Base-by-base conservation (phyloP, 768 basidiomycete species). In the Amanita brunnescens region DNA sequence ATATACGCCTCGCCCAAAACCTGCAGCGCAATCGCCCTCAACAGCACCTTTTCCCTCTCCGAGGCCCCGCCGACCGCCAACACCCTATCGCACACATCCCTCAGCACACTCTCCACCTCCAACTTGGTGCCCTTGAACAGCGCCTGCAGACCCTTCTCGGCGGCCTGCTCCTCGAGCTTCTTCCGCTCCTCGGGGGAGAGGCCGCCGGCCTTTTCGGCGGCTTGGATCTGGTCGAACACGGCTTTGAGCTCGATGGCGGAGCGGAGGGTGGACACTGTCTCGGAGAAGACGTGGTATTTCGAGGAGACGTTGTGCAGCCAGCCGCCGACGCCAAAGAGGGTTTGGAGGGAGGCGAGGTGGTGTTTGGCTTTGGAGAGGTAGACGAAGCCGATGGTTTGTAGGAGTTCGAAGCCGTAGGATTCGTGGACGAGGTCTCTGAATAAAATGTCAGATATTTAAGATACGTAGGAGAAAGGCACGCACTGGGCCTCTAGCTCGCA, bases 61-160 rank as follows among this genome's bases (percentile, higher is more conserved):
- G 37, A 16, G 2, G 86, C 62, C 6, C 63, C 59, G 0, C 78
- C 66, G 49, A 87, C 82, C 40, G 75, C 74, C 5, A 94, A 72
- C 14, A 94, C 73, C 20, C 83, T 78, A 56, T 94, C 91, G 61
- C 91, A 94, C 0, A 86, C 87, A 64, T 94, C 91, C 13, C 91
- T 82, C 5, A 95, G 68, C 35, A 95, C 80, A 4, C 89, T 90
- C 62, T 95, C 91, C 49, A 94, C 78, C 63, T 95, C 91, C 23
- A 95, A 82, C 64, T 93, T 94, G 14, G 91, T 82, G 4, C 91
- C 91, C 75, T 93, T 94, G 78, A 94, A 94, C 26, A 94, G 68
- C 1, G 91, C 90, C 58, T 91, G 88, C 1, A 94, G 65, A 10
- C 90, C 92, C 65, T 93, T 94, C 71, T 94, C 91, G 0, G 92